These are phyloP conservation scores for Starmerella tilneyi DNA, from an alignment of 805 yeast species.

Conservation along the genomic window DNA sequence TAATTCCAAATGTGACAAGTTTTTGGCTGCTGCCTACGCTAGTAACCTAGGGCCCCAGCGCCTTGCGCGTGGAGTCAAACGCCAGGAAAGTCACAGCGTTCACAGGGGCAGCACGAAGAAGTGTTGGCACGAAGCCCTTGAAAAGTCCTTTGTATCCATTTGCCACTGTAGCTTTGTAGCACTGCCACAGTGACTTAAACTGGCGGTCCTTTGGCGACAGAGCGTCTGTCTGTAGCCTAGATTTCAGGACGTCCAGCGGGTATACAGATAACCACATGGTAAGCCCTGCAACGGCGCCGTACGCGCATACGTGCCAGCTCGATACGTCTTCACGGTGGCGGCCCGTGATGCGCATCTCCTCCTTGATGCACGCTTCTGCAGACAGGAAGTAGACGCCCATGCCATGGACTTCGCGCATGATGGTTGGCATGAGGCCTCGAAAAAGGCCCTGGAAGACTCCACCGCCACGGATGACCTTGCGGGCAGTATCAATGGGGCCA, in stretches of 20 bases:
- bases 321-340: constrained; percentile 63
- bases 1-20: background rate
- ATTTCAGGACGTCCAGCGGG: constrained; percentile 86
- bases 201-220: constrained; percentile 48
- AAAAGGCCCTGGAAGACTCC: constrained; percentile 53
- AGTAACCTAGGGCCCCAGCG: too few species aligned
- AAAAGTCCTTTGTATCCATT: constrained; percentile 48
- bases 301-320: constrained; percentile 74
- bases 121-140: constrained; percentile 85
- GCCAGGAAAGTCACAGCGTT: constrained; percentile 95
- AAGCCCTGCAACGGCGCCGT: constrained; percentile 87
- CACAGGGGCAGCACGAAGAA: constrained; percentile 94
- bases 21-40: background rate
- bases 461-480: constrained; percentile 42
- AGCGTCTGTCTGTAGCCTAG: constrained; percentile 72
- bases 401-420: constrained; percentile 77
- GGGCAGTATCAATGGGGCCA: constrained; percentile 69
- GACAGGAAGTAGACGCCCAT: constrained; percentile 78
- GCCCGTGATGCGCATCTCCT: constrained; percentile 43
- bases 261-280: constrained; percentile 76
- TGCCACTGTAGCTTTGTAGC: constrained; percentile 44
- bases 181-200: constrained; percentile 51
- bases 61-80: constrained; percentile 67
- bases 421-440: constrained; percentile 75
- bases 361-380: constrained; percentile 75